Base-by-base conservation (phyloP, 768 basidiomycete genomes). In the Tricholoma terreum region DNA sequence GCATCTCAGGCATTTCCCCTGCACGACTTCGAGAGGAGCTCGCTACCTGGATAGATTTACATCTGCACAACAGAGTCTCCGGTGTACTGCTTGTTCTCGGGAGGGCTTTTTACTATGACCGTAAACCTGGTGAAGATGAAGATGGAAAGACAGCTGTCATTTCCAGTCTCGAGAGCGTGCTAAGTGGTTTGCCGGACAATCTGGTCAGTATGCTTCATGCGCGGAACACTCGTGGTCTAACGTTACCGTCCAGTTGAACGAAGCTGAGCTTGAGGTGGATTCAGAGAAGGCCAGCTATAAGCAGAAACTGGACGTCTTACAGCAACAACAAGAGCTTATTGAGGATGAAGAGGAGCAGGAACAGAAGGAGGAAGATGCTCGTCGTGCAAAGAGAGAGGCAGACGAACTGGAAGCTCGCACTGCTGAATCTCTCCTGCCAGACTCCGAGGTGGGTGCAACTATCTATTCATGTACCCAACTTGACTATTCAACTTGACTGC, bases 331-430 rank as follows among this genome's bases (percentile, higher is more conserved):
- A 69, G 97, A 99, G 71, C 92, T 99, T 59, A 99, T 99, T 69
- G 95, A 99, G 69, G 97, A 99, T 71, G 97, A 99, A 74, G 86
- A 94, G 61, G 97, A 98, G 70, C 97, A 99, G 72, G 97, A 99
- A 61, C 88, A 95, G 73, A 90, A 94, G 75, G 92, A 93, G 70
- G 90, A 94, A 70, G 86, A 90, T 68, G 90, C 92, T n/a, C 87
- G 93, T 40, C 88, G 90, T 56, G 89, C 87, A 45, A 86, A 86
- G 69, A 85, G 86, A 64, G 92, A 90, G 71, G 84, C 86, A 21
- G 88, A 85, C 61, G 91, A 94, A 65, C 71, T 81, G 65, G 93
- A 94, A 72, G 82, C 89, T 38, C 84, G 81, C 42, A 80, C 88
- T 59, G 95, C 90, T 35, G 83, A 91, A 64, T 86, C 86, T 19